Percentiles rank a stretch among this genome's conserved stretches.
Evolutionary conservation across 140 eudicot genomes (phyloP).

Genomic region (Bidens hawaiensis): DNA sequence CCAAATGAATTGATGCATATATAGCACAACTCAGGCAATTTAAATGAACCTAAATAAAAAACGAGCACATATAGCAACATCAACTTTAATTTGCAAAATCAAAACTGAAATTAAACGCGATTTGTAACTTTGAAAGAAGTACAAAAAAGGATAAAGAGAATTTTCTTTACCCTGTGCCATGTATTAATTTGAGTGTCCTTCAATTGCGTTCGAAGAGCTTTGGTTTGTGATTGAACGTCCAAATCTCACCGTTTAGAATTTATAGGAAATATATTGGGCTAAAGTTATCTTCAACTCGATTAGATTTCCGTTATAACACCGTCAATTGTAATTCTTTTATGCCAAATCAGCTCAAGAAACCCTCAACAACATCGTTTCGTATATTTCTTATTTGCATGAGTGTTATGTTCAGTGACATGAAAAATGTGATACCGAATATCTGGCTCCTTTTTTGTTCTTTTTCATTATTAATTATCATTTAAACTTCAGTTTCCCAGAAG

Average conservation of each 20-base stretch:
- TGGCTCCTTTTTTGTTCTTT: too few relatives aligned
- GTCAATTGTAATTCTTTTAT: neutral
- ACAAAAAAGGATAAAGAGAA: neutral
- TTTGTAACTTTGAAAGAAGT: neutral
- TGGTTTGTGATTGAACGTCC: neutral
- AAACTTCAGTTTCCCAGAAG: neutral
- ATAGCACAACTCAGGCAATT: constrained; percentile 2
- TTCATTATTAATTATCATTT: neutral
- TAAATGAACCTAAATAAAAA: neutral
- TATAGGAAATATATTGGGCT: neutral
- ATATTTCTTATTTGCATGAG: neutral
- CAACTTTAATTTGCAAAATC: neutral
- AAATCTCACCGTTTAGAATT: neutral
- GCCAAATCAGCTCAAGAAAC: constrained; percentile 5
- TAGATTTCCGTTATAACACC: neutral
- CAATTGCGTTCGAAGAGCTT: neutral
- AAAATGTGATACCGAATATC: neutral
- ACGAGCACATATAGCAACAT: neutral
- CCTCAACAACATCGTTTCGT: neutral
- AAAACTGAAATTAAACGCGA: neutral
- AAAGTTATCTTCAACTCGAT: neutral
- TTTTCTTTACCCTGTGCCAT: neutral
- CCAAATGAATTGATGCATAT: neutral
- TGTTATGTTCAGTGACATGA: neutral
- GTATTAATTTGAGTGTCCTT: neutral